Conservation (phyloP, 1,284 basidiomycete species). For the Leccinum idahoense region DNA sequence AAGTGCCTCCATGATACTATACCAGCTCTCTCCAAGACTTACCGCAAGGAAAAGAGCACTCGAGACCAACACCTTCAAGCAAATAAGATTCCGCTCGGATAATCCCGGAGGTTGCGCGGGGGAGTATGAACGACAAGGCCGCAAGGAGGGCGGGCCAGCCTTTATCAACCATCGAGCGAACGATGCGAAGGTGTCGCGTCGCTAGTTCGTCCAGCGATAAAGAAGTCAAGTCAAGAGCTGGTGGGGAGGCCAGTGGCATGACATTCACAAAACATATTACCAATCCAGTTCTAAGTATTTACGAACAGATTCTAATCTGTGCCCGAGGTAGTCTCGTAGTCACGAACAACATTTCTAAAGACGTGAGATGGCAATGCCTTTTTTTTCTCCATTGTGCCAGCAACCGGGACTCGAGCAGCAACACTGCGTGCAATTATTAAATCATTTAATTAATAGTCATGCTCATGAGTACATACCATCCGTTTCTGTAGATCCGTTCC, state of each 20-base stretch:
- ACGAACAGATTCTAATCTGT: not conserved
- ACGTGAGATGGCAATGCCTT: not conserved
- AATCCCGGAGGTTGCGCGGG: constrained; percentile 63
- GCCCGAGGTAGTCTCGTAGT: not conserved
- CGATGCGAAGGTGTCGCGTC: constrained; percentile 51
- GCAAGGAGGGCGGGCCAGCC: constrained; percentile 91
- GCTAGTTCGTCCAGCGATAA: constrained; percentile 56
- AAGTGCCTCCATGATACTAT: constrained; percentile 81
- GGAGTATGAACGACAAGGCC: constrained; percentile 73
- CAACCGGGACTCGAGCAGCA: not conserved
- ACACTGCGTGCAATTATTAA: not conserved
- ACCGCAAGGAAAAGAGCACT: constrained; percentile 81
- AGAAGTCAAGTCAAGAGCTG: constrained; percentile 60
- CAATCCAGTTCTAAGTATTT: too few species aligned
- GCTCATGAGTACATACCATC: not conserved
- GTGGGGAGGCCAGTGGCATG: constrained; percentile 28
- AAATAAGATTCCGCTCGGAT: constrained; percentile 86
- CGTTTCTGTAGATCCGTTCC: not conserved
- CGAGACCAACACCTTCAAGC: constrained; percentile 77
- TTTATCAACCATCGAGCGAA: constrained; percentile 75
- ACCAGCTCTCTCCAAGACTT: constrained; percentile 86
- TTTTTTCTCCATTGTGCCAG: not conserved
- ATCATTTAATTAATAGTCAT: too few species aligned
- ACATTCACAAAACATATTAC: too few species aligned
- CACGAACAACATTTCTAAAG: not conserved